These are phyloP conservation scores for Xenosphaeropsis pyriputrescens DNA, from an alignment of 2,329 filamentous ascomycete species.

Conservation along the genomic window DNA sequence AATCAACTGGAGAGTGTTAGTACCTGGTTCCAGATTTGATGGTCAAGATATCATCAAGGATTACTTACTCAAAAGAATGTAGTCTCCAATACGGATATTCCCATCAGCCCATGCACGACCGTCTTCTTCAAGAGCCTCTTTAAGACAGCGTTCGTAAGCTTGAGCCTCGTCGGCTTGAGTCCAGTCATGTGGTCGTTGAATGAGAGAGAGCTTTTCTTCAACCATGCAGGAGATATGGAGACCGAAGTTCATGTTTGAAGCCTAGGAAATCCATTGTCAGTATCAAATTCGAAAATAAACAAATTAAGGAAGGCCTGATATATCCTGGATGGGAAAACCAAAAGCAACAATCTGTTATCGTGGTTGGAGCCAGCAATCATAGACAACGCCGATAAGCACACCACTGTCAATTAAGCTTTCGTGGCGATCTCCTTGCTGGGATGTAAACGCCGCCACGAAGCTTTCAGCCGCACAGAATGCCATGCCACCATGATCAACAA, in stretches of 20 bases:
- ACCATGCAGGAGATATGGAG: slow-evolving; percentile 55
- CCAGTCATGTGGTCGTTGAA: slow-evolving; percentile 47
- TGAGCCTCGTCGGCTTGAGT: slow-evolving; percentile 51
- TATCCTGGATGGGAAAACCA: no score
- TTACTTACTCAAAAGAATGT: slow-evolving; percentile 48
- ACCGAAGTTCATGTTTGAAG: slow-evolving; percentile 60
- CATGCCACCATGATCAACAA: no score
- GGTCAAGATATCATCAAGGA: background rate
- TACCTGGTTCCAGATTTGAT: slow-evolving; percentile 3
- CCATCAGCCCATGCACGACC: slow-evolving; percentile 69
- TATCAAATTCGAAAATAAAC: background rate
- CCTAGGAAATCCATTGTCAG: slow-evolving; percentile 33
- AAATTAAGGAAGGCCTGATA: no score
- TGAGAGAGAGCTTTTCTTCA: slow-evolving; percentile 48
- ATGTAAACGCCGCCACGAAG: no score
- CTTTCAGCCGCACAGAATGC: no score
- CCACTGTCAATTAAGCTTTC: no score
- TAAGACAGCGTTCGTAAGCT: slow-evolving; percentile 50
- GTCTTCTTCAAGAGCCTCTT: slow-evolving; percentile 50
- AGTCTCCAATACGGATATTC: slow-evolving; percentile 75
- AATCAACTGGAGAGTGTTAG: slow-evolving; percentile 35
- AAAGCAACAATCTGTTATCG: no score
- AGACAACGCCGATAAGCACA: no score
- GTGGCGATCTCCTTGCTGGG: no score
- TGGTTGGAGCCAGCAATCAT: no score